A percentile compares a stretch with the other conserved stretches of the same genome.
These are phyloP conservation scores for Metschnikowia hibisci DNA, from an alignment of 805 yeast genomes.

Conservation along the genomic window DNA sequence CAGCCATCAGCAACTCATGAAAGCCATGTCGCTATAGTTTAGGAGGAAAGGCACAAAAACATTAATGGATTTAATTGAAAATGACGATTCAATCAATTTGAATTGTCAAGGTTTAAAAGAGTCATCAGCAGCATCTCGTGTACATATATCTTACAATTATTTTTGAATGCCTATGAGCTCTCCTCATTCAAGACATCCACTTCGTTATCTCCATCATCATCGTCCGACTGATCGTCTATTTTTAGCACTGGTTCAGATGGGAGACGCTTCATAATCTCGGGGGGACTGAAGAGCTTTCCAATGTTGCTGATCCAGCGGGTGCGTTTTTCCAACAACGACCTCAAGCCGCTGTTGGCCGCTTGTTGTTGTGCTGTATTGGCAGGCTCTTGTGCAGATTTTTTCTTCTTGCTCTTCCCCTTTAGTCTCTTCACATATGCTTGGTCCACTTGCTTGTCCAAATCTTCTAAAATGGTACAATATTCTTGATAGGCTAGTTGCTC, in stretches of 20 bases:
- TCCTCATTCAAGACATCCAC: conserved; percentile 21
- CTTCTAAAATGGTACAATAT: conserved; percentile 83
- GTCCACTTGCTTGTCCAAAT: conserved; percentile 93
- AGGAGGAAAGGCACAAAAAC: no score
- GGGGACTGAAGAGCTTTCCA: conserved; percentile 75
- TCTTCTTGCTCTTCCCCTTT: conserved; percentile 65
- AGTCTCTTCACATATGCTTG: conserved; percentile 84
- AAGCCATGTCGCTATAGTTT: conserved; percentile 30
- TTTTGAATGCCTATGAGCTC: conserved; percentile 6
- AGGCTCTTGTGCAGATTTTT: conserved; percentile 37
- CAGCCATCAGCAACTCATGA: conserved; percentile 52
- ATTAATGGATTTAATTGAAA: no score
- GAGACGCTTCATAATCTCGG: conserved; percentile 68
- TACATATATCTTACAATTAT: background rate
- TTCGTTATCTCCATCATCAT: conserved; percentile 31
- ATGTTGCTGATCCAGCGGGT: conserved; percentile 83
- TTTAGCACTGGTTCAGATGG: conserved; percentile 62
- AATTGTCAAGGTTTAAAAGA: no score
- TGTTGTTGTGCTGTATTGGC: conserved; percentile 49
- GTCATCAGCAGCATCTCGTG: no score
- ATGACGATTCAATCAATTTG: no score
- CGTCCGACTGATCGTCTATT: conserved; percentile 29
- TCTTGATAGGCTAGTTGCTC: conserved; percentile 95
- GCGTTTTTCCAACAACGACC: conserved; percentile 80
- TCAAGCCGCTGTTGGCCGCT: conserved; percentile 73